These are phyloP conservation scores for Penicillium antarcticum DNA, from an alignment of 495 filamentous ascomycete genomes.

Conservation along the genomic window DNA sequence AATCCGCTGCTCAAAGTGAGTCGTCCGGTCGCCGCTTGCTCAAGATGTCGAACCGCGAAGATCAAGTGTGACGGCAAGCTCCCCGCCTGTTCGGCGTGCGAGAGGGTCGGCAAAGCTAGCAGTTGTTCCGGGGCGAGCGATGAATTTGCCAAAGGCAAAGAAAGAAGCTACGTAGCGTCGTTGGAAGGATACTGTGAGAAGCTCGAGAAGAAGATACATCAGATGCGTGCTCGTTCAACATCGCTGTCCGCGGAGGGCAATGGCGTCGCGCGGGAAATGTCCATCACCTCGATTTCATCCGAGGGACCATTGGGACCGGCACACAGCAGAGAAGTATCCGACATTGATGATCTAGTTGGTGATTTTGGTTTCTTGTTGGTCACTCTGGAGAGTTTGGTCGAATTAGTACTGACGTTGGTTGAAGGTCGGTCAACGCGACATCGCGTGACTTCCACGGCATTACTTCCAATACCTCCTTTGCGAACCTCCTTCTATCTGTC, in stretches of 20 bases:
- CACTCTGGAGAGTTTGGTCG: no score
- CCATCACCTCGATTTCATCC: constrained; percentile 42
- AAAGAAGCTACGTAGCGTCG: constrained; percentile 91
- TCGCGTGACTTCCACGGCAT: constrained; percentile 89
- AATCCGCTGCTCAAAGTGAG: constrained; percentile 84
- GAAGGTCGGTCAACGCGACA: constrained; percentile 83
- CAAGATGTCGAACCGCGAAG: constrained; percentile 87
- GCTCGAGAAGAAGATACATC: constrained; percentile 68
- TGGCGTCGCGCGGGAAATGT: constrained; percentile 56
- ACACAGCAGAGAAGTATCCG: constrained; percentile 60
- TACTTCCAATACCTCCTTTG: constrained; percentile 79
- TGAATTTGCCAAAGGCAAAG: constrained; percentile 90
- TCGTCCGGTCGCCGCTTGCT: constrained; percentile 88
- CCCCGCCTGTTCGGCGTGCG: constrained; percentile 89
- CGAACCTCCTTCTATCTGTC: constrained; percentile 73
- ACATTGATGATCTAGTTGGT: constrained; percentile 76
- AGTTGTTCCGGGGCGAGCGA: constrained; percentile 93
- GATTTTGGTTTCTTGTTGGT: constrained; percentile 77
- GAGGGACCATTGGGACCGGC: constrained; percentile 31
- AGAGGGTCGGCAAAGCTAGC: constrained; percentile 72
- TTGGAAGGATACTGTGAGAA: constrained; percentile 84
- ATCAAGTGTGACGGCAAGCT: constrained; percentile 96
- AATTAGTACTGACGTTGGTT: constrained; percentile 1
- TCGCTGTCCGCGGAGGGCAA: constrained; percentile 56
- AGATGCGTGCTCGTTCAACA: constrained; percentile 53